phyloP scores from a whole-genome alignment of 345 rosid species.

The Pistacia integerrima region DNA sequence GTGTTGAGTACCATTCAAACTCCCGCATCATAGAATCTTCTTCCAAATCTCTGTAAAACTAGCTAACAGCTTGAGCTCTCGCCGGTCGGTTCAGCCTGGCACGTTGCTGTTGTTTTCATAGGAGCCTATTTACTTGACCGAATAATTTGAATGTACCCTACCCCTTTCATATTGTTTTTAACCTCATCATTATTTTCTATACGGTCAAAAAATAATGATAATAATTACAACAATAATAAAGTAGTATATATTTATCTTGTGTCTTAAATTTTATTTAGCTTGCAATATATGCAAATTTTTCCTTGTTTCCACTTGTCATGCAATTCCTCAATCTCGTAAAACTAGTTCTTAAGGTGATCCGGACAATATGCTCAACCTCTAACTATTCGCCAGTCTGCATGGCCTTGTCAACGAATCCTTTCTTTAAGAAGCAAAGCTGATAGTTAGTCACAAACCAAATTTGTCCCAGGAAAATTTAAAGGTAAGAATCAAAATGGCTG shows the following conservation, averaged over 20 bases:
- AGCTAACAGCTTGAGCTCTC: background rate
- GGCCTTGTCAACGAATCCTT: conserved; percentile 19
- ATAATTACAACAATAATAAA: background rate
- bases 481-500: conserved; percentile 45
- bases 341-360: conserved; percentile 32
- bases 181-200: background rate
- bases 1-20: conserved; percentile 56
- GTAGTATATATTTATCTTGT: background rate
- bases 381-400: conserved; percentile 23
- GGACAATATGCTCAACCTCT: conserved; percentile 15
- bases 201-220: background rate
- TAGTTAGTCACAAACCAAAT: background rate
- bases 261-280: background rate
- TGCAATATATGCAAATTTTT: background rate
- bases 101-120: background rate
- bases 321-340: background rate
- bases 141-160: conserved; percentile 1
- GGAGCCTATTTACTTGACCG: background rate
- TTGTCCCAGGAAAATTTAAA: background rate
- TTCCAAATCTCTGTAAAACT: background rate
- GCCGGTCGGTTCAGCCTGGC: background rate
- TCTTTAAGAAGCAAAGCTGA: conserved; percentile 20
- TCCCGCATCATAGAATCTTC: conserved; percentile 33
- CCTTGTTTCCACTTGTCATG: conserved; percentile 10
- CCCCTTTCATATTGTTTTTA: background rate